Evolutionary conservation across 148 eudicot genomes (phyloP), one percentile per base, ranked within the genome.

Genomic region (Silene uniflora): DNA sequence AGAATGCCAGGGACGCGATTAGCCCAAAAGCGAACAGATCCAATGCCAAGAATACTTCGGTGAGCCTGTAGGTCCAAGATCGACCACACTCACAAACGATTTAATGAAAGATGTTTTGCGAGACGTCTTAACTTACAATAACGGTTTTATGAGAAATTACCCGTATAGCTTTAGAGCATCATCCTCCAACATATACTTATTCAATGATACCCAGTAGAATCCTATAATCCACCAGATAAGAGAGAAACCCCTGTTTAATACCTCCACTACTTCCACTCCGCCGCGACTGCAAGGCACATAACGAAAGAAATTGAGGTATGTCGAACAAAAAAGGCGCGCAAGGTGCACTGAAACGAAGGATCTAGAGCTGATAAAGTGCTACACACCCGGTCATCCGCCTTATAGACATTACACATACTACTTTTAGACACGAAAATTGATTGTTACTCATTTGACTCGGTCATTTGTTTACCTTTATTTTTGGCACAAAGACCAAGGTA

Each of bases 151-250:
- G 42, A 69, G 47, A 39, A 49, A 67, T 7, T 79, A 92, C 97
- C 99, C 89, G 85, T 92, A 92, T 77, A 95, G 89, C 75, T 88
- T 88, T 59, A 97, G 99, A 61, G 99, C 84, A 73, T 88, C 89
- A 10, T 72, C 76, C 13, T 86, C 84, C 84, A 92, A 78, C 72
- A 71, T 72, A 68, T 85, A 83, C 9, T 94, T 93, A 32, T 92
- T 92, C 72, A 91, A 88, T 46, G 92, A 91, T 67, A 92, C 85
- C 99, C 99, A 95, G 74, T 92, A 95, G 89, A 90, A 95, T 62
- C 99, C 99, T 78, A 89, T 83, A 69, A 95, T 92, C 99, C 99
- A 95, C 99, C 99, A 95, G 78, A 95, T 89, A 80, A 95, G 91
- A 0, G 99, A 90, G 82, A 95, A 88, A 92, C 91, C 92, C 0